These are phyloP conservation scores for Krasilnikovozyma curviuscula DNA, from an alignment of 768 basidiomycete species.

Conservation along the genomic window DNA sequence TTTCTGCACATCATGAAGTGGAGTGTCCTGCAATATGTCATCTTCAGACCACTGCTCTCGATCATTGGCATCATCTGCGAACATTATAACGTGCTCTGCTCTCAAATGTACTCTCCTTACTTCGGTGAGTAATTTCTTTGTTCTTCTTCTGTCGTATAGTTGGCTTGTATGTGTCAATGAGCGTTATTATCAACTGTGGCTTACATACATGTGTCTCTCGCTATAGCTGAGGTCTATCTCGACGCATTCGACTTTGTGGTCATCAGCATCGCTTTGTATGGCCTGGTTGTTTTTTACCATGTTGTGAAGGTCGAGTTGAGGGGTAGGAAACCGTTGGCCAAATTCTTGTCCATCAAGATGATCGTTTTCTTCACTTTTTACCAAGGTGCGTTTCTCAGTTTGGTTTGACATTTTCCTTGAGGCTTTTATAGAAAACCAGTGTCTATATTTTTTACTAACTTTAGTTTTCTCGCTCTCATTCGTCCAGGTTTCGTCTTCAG, in stretches of 20 bases:
- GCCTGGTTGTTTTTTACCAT: conserved; percentile 62
- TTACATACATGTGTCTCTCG: conserved; percentile 17
- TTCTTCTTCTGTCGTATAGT: neutral
- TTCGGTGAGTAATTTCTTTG: conserved; percentile 26
- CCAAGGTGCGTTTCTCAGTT: conserved; percentile 35
- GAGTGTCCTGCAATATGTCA: conserved; percentile 73
- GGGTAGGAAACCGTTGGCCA: conserved; percentile 55
- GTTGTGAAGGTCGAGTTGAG: conserved; percentile 60
- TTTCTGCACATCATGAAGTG: conserved; percentile 67
- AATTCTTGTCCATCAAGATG: conserved; percentile 65
- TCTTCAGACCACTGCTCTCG: conserved; percentile 47
- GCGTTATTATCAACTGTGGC: too few species aligned
- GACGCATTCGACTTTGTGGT: conserved; percentile 55
- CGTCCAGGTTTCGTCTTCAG: conserved; percentile 34
- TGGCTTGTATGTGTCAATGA: too few species aligned
- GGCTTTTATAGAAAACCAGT: neutral
- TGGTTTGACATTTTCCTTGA: conserved; percentile 35
- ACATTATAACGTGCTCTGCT: conserved; percentile 47
- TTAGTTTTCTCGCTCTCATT: neutral
- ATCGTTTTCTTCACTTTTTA: conserved; percentile 77
- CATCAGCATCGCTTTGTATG: conserved; percentile 76
- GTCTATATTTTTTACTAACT: neutral
- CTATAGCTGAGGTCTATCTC: conserved; percentile 21
- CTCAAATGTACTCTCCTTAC: conserved; percentile 45
- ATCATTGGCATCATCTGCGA: conserved; percentile 65